Conservation (phyloP, 2,329 filamentous ascomycete genomes). For the Fusarium clavum region DNA sequence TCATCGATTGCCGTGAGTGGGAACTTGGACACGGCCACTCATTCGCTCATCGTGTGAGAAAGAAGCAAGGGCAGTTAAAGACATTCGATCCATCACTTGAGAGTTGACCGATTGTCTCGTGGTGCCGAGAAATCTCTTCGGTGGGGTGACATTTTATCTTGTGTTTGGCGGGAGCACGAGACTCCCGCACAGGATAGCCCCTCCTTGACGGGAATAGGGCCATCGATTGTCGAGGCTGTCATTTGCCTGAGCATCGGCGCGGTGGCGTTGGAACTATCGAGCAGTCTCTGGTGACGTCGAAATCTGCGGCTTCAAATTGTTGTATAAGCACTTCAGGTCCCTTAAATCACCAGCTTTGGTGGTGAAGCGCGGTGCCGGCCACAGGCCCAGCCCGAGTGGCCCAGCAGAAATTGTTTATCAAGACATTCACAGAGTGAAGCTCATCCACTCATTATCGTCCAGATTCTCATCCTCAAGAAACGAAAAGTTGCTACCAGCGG, state of each 20-base stretch:
- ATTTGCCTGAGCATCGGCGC: constrained; percentile 39
- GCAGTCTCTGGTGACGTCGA: constrained; percentile 44
- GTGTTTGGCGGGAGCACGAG: constrained; percentile 41
- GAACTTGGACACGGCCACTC: constrained; percentile 24
- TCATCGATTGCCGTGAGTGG: constrained; percentile 21
- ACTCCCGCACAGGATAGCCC: constrained; percentile 38
- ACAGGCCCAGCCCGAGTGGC: constrained; percentile 34
- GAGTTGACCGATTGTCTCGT: constrained; percentile 46
- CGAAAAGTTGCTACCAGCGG: constrained; percentile 16
- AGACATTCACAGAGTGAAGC: constrained; percentile 33
- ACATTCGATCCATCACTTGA: constrained; percentile 46
- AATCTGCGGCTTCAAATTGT: constrained; percentile 34
- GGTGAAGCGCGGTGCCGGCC: constrained; percentile 40
- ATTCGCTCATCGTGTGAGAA: constrained; percentile 37
- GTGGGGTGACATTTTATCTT: constrained; percentile 46
- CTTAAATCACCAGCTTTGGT: constrained; percentile 33
- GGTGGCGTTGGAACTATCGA: constrained; percentile 44
- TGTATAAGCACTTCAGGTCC: constrained; percentile 44
- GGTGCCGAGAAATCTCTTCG: constrained; percentile 47
- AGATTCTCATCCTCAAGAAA: constrained; percentile 13
- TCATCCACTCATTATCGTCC: constrained; percentile 15
- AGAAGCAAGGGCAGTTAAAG: constrained; percentile 30
- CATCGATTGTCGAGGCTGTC: constrained; percentile 29
- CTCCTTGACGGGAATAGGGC: constrained; percentile 33
- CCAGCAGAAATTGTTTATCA: constrained; percentile 33